A percentile compares a stretch with the other conserved stretches of the same genome.
These are phyloP conservation scores for Stephania japonica DNA, from an alignment of 164 flowering plant species.

Conservation along the genomic window DNA sequence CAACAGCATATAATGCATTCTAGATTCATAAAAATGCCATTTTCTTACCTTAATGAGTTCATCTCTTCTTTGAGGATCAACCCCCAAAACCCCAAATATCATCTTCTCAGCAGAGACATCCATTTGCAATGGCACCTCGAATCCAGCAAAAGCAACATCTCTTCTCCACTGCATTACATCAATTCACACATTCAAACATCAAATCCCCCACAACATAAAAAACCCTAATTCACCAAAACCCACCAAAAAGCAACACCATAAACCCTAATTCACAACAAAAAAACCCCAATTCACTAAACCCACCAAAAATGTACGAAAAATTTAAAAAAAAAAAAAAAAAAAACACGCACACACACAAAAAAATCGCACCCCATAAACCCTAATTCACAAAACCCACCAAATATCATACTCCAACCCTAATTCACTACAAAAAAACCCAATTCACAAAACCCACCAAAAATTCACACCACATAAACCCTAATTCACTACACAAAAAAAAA, in stretches of 20 bases:
- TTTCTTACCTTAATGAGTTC: constrained; percentile 69
- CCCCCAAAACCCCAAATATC: constrained; percentile 78
- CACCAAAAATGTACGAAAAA: neutral
- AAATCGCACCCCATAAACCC: too few relatives aligned
- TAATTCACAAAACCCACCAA: neutral
- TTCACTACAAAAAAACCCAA: neutral
- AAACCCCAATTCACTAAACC: neutral
- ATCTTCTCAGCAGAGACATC: constrained; percentile 93
- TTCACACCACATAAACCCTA: neutral
- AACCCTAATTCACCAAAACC: too few relatives aligned
- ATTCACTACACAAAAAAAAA: too few relatives aligned
- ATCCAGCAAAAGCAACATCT: constrained; percentile 97
- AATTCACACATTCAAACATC: neutral
- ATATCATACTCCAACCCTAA: neutral
- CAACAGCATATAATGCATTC: neutral
- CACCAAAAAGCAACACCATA: too few relatives aligned
- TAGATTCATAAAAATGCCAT: neutral
- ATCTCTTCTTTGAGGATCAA: constrained; percentile 73
- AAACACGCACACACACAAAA: too few relatives aligned
- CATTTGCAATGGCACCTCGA: constrained; percentile 94
- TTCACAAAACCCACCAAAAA: neutral
- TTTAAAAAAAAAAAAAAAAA: neutral
- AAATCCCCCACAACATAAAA: too few relatives aligned
- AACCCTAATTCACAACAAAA: neutral
- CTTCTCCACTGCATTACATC: constrained; percentile 71